These are phyloP conservation scores for Phellinidium pouzarii DNA, from an alignment of 1,284 basidiomycete genomes.

Conservation along the genomic window DNA sequence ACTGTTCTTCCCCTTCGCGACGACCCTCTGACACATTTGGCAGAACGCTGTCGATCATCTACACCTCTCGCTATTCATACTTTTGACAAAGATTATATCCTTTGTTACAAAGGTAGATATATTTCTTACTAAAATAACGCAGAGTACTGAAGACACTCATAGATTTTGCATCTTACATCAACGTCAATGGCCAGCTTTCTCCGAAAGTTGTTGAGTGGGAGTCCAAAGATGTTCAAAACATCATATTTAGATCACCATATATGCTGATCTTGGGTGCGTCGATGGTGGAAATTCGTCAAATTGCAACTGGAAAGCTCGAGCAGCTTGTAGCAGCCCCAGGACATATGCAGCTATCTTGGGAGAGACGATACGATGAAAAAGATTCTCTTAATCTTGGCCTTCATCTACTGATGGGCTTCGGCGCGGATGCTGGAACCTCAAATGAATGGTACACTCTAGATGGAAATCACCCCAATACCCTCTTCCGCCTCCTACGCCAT, in stretches of 20 bases:
- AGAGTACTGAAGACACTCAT: background rate
- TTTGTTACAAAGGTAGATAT: conserved; percentile 3
- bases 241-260: conserved; percentile 2
- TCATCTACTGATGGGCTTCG: background rate
- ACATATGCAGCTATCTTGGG: background rate
- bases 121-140: background rate
- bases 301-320: background rate
- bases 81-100: conserved; percentile 1
- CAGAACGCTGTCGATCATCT: conserved; percentile 3
- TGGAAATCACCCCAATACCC: background rate
- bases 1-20: background rate
- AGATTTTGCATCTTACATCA: conserved; percentile 7
- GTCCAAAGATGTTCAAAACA: background rate
- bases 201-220: conserved; percentile 6
- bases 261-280: conserved; percentile 4
- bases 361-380: background rate
- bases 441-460: background rate
- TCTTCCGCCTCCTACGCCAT: background rate
- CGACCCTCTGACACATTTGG: background rate
- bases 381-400: background rate
- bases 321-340: conserved; percentile 1
- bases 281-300: conserved; percentile 5
- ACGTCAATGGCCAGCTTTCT: conserved; percentile 5
- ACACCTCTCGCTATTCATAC: conserved; percentile 1
- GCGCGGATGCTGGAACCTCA: background rate